Conservation (phyloP, 1,284 basidiomycete species). For the Pholiota adiposa region DNA sequence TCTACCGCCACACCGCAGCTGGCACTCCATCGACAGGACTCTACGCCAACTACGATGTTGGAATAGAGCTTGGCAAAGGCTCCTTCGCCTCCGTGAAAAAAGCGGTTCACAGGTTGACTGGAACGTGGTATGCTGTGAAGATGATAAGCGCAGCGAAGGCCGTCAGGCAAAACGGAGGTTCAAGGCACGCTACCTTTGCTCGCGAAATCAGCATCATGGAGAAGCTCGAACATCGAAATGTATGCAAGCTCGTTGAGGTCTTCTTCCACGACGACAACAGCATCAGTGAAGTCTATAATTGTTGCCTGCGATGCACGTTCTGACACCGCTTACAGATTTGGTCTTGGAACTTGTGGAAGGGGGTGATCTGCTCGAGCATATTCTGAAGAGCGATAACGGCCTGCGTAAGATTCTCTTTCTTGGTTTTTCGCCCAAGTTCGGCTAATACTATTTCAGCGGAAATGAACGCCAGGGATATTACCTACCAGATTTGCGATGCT, state of each 20-base stretch:
- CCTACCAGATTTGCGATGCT: slow-evolving; percentile 77
- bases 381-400: slow-evolving; percentile 55
- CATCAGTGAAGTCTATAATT: slow-evolving; percentile 58
- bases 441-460: slow-evolving; percentile 49
- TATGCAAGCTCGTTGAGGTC: slow-evolving; percentile 81
- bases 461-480: slow-evolving; percentile 59
- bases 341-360: slow-evolving; percentile 84
- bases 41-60: slow-evolving; percentile 67
- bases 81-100: slow-evolving; percentile 82
- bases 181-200: slow-evolving; percentile 42
- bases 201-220: slow-evolving; percentile 85
- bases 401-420: slow-evolving; percentile 52
- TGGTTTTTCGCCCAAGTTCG: background rate
- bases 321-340: slow-evolving; percentile 51
- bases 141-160: slow-evolving; percentile 61
- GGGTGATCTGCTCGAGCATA: slow-evolving; percentile 87
- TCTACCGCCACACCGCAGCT: slow-evolving; percentile 54
- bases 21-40: slow-evolving; percentile 54
- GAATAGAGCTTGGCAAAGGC: slow-evolving; percentile 74
- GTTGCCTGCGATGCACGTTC: background rate
- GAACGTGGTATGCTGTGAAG: slow-evolving; percentile 76
- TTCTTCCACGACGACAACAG: slow-evolving; percentile 69
- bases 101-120: slow-evolving; percentile 61
- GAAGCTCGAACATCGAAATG: slow-evolving; percentile 76
- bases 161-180: slow-evolving; percentile 32